These are phyloP conservation scores for Clarireedia monteithiana DNA, from an alignment of 2,329 filamentous ascomycete species.

Conservation along the genomic window DNA sequence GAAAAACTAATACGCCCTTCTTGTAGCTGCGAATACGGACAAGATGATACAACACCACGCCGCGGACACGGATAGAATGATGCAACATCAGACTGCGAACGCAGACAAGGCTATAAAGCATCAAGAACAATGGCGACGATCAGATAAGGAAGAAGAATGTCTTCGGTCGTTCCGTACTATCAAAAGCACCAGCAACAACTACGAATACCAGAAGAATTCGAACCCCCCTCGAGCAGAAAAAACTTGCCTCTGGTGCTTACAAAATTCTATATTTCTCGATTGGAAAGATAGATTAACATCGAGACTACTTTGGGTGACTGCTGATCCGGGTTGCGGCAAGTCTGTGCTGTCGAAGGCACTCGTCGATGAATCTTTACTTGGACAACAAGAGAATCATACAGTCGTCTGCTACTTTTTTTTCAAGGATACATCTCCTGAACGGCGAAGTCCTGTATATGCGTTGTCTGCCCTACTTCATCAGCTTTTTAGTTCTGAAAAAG, in stretches of 20 bases:
- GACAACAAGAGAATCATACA: background rate
- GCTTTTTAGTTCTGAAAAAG: slow-evolving; percentile 3
- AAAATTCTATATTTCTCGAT: background rate
- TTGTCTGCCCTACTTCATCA: slow-evolving; percentile 6
- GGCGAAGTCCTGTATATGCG: slow-evolving; percentile 1
- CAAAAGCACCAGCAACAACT: background rate
- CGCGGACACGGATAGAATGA: background rate
- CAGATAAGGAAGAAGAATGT: background rate
- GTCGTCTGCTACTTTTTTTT: slow-evolving; percentile 8
- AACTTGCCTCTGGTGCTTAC: background rate
- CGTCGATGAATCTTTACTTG: background rate
- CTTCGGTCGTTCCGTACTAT: background rate
- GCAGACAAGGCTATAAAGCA: background rate
- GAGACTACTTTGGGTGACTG: slow-evolving; percentile 4
- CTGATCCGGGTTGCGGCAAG: slow-evolving; percentile 7
- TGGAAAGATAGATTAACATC: slow-evolving; percentile 2
- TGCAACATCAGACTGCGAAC: background rate
- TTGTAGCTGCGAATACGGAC: no score
- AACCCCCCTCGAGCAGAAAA: background rate
- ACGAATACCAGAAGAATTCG: background rate
- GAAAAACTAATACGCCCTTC: no score
- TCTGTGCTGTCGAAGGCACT: slow-evolving; percentile 7
- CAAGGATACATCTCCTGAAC: slow-evolving; percentile 3
- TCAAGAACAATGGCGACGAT: background rate
- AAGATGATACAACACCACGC: background rate